Evolutionary conservation across 208 protist species (phyloP).

Genomic region (Leishmania gerbilli): DNA sequence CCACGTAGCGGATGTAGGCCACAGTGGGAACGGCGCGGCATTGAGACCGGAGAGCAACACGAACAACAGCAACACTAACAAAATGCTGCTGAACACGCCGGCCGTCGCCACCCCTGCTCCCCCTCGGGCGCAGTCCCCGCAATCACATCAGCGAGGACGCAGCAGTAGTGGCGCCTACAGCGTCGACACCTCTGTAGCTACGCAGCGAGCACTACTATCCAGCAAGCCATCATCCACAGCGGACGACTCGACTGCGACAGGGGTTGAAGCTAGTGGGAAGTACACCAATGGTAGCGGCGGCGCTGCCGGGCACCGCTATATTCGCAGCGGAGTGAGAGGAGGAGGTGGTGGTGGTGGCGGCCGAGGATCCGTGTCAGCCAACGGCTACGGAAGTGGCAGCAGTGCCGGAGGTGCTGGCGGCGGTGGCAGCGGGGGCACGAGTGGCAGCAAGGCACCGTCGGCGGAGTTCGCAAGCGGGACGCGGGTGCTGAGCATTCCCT

Average conservation of each 20-base stretch:
- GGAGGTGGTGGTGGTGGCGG: background rate
- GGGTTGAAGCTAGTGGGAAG: background rate
- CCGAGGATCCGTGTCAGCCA: background rate
- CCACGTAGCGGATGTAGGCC: background rate
- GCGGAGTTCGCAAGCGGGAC: constrained; percentile 14
- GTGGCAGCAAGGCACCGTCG: constrained; percentile 4
- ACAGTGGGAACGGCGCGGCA: background rate
- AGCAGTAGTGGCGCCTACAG: background rate
- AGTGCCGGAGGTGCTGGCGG: background rate
- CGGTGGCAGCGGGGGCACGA: constrained; percentile 5
- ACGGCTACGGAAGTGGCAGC: background rate
- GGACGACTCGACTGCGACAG: background rate
- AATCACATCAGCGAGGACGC: background rate
- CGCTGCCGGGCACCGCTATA: background rate
- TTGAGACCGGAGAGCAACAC: background rate
- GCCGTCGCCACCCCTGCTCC: background rate
- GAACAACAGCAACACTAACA: background rate
- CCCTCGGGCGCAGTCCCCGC: constrained; percentile 2
- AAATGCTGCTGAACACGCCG: background rate
- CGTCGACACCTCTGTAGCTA: constrained; percentile 3
- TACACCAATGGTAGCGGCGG: background rate
- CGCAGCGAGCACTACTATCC: background rate
- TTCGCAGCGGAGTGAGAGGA: background rate
- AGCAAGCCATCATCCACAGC: background rate
- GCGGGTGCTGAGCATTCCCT: constrained; percentile 20